phyloP scores from a whole-genome alignment of 805 yeast genomes.

The Lachancea sp. region DNA sequence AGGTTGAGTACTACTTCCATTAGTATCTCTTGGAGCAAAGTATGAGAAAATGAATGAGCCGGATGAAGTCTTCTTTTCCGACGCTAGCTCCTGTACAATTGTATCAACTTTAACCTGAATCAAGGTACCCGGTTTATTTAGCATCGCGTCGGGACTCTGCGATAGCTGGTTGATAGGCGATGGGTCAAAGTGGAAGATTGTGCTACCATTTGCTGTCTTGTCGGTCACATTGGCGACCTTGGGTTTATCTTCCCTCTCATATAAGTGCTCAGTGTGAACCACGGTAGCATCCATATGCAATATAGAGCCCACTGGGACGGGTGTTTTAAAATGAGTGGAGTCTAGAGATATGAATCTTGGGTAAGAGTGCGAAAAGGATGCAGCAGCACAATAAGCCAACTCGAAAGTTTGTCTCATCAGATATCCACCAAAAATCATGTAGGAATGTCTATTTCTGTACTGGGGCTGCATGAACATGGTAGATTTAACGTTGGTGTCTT shows the following conservation, averaged over 20 bases:
- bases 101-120: conserved; percentile 88
- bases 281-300: conserved; percentile 75
- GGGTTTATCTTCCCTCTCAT: conserved; percentile 30
- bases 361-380: conserved; percentile 75
- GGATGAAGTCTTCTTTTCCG: conserved; percentile 56
- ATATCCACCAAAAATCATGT: conserved; percentile 94
- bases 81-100: conserved; percentile 60
- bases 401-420: conserved; percentile 88
- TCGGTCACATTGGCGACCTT: conserved; percentile 28
- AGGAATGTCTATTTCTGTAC: conserved; percentile 88
- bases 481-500: conserved; percentile 61
- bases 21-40: conserved; percentile 62
- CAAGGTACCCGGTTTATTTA: conserved; percentile 75
- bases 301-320: conserved; percentile 94
- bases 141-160: conserved; percentile 48
- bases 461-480: conserved; percentile 95
- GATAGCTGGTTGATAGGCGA: conserved; percentile 50
- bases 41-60: conserved; percentile 87
- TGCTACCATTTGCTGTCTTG: conserved; percentile 18
- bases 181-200: conserved; percentile 45
- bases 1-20: conserved; percentile 36
- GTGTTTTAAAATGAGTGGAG: conserved; percentile 85
- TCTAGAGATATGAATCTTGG: conserved; percentile 89
- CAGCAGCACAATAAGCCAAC: conserved; percentile 87
- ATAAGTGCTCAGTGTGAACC: conserved; percentile 79